Conservation (phyloP, 2,329 filamentous ascomycete species). For the Stagonosporopsis rhizophila region DNA sequence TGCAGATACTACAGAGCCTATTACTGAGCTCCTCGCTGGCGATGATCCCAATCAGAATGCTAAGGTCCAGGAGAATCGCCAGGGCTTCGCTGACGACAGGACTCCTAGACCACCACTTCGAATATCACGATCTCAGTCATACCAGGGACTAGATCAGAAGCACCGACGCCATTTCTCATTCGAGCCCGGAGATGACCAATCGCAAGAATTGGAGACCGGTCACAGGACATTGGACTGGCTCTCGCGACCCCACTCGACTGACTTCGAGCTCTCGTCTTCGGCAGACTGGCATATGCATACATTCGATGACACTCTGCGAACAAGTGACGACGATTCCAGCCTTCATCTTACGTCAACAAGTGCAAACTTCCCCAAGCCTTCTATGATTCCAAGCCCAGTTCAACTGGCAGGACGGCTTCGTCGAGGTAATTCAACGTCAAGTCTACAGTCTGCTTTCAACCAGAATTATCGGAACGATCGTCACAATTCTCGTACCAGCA, state of each 20-base stretch:
- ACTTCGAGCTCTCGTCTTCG: constrained; percentile 7
- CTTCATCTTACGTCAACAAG: not conserved
- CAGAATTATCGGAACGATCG: constrained; percentile 29
- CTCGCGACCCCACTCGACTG: constrained; percentile 12
- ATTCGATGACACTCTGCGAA: not conserved
- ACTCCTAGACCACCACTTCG: constrained; percentile 12
- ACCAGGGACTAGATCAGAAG: constrained; percentile 25
- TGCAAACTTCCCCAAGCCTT: constrained; percentile 30
- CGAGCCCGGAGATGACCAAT: constrained; percentile 52
- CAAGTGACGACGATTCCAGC: not conserved
- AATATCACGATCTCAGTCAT: constrained; percentile 29
- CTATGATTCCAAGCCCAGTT: constrained; percentile 55
- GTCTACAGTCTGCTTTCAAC: constrained; percentile 41
- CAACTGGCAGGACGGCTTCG: constrained; percentile 46
- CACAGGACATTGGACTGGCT: constrained; percentile 14
- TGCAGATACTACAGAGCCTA: not conserved
- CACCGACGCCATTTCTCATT: constrained; percentile 52
- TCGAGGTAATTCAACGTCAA: constrained; percentile 49
- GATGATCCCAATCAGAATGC: not conserved
- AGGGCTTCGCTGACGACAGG: not conserved
- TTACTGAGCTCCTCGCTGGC: not conserved
- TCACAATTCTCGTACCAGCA: constrained; percentile 40
- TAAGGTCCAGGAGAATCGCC: not conserved
- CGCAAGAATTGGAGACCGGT: constrained; percentile 27
- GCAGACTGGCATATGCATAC: not conserved